These are phyloP conservation scores for Parmales sp. DNA, from an alignment of 108 stramenopile species.

Conservation along the genomic window DNA sequence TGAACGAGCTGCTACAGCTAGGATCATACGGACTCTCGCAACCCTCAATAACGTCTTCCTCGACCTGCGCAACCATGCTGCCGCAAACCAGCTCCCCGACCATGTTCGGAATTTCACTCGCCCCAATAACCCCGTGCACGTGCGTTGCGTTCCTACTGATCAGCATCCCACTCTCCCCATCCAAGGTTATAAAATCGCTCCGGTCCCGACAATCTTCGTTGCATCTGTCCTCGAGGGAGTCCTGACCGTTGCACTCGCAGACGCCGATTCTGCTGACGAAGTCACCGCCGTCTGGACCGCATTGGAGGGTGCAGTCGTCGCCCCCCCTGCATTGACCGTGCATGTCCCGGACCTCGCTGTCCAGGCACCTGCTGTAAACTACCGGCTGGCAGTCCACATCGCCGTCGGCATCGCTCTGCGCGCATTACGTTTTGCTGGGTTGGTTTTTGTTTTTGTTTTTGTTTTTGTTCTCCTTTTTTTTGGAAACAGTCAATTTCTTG, in stretches of 20 bases:
- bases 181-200: constrained; percentile 18
- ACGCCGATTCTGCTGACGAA: constrained; percentile 21
- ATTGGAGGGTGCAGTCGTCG: constrained; percentile 23
- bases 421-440: too few species aligned
- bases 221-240: constrained; percentile 30
- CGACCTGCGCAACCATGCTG: constrained; percentile 10
- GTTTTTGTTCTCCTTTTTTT: too few species aligned
- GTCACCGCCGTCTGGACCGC: not conserved
- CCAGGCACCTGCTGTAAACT: constrained; percentile 35
- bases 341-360: constrained; percentile 22
- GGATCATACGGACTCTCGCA: constrained; percentile 2
- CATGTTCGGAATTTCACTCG: constrained; percentile 19
- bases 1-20: not conserved
- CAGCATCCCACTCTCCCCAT: constrained; percentile 1
- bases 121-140: not conserved
- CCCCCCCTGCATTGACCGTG: constrained; percentile 23
- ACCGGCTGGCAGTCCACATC: constrained; percentile 47
- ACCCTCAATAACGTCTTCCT: not conserved
- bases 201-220: constrained; percentile 27
- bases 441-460: too few species aligned
- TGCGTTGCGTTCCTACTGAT: not conserved
- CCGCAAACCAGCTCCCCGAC: constrained; percentile 22
- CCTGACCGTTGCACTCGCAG: constrained; percentile 36
- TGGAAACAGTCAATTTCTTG: too few species aligned
- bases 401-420: constrained; percentile 39